Evolutionary conservation across 1,284 basidiomycete species (phyloP), one percentile per base, ranked within the genome.

Genomic region (Ganoderma sp.): DNA sequence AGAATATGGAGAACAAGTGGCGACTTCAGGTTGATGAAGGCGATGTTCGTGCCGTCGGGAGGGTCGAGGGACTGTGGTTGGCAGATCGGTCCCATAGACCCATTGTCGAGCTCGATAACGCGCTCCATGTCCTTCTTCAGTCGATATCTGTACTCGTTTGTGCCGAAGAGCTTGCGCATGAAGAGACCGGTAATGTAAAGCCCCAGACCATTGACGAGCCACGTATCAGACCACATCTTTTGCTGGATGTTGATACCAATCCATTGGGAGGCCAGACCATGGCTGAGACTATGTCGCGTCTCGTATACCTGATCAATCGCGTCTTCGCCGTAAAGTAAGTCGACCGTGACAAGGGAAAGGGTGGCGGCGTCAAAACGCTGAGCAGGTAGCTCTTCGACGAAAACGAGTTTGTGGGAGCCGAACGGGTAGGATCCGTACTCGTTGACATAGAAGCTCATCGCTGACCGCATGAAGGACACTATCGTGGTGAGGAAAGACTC

Each of bases 361-460:
- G 95, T 95, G 7, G 96, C 92, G 50, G 92, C 90, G 72, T 96
- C 94, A 71, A 94, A 93, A 64, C 93, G 89, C 71, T 90, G 89
- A 12, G 85, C 83, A 1, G 93, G 88, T 70, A 97, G 84, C 72
- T 97, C 92, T 68, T 98, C 94, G 67, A 99, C 94, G 75, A 98
- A 98, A n/a, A 97, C 94, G 69, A 98, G 79, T 77, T 98, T 98
- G 86, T 94, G 96, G 52, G 97, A 97, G 28, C 92, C 89, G 79
- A 97, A 99, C 0, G 98, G 98, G 78, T 98, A 99, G 2, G 96
- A 97, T 39, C 97, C 97, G 75, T 93, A 98, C 78, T 98, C 96
- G 28, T 92, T 90, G 22, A 91, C 89, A 79, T 94, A 98, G 80
- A 95, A 98, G 73, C 88, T 90, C 92, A 99, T 96, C 7, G 97